Evolutionary conservation across 192 early-diverging fungal genomes (phyloP), one percentile per base, ranked within the genome.

Genomic region (Chytriomyces hyalinus): DNA sequence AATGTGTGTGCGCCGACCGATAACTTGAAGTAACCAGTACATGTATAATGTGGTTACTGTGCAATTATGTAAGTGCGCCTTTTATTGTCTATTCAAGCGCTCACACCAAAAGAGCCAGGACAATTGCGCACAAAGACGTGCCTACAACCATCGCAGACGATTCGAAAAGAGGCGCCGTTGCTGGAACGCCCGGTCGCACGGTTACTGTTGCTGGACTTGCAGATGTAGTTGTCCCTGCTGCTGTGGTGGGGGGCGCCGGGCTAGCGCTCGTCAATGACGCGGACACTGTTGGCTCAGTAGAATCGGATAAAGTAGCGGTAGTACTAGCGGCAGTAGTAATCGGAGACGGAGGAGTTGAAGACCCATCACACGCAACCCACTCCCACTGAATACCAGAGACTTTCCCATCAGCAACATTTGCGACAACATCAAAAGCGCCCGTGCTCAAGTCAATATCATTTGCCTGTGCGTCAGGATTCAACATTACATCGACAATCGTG

Each of bases 401-500:
- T 20, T n/a, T 57, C 11, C 10, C 49, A 26, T 50, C 51, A 7
- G 49, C 22, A 51, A 22, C 48, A 24, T 22, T 11, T 44, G 22
- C 15, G 10, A 67, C 15, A 48, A 1, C 66, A 17, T 4, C 47
- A 26, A 70, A 70, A 10, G 68, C 68, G 1, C 49, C 49, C 0
- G n/a, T 70, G 11, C 17, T 24, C 15, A 70, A 50, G 26, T 70
- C 68, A 24, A 70, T 53, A 53, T 70, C 68, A 1, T 70, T 13
- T 8, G 68, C 1, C n/a, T 70, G 24, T n/a, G 68, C 68, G 15
- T 70, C 26, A 1, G 13, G 24, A 48, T 50, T 47, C 68, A 70
- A 53, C 68, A 70, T 70, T 7, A 70, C 68, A 70, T 50, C 68
- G 17, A 70, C 51, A 70, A 70, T 50, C n/a, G 68, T 70, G 17